phyloP scores from a whole-genome alignment of 1,284 basidiomycete species.

The Crucibulum parvulum region DNA sequence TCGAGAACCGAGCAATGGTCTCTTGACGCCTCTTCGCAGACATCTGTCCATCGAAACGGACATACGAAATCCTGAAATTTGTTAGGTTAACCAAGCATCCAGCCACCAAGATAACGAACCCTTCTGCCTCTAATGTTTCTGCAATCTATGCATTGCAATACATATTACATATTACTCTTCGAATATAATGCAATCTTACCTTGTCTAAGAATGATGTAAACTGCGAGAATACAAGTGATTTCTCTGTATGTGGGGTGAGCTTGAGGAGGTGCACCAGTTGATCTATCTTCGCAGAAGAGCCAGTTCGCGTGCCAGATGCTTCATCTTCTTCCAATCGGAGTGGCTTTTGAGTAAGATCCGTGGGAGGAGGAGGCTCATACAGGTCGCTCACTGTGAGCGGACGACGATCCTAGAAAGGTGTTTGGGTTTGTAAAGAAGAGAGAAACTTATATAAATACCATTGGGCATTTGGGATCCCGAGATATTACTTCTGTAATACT shows the following conservation, averaged over 20 bases:
- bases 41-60: constrained; percentile 86
- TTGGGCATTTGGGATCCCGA: constrained; percentile 79
- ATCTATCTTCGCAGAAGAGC: constrained; percentile 84
- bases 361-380: constrained; percentile 72
- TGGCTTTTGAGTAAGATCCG: constrained; percentile 68
- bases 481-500: constrained; percentile 75
- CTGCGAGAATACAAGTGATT: constrained; percentile 86
- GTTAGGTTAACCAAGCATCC: constrained; percentile 9
- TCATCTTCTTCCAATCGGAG: constrained; percentile 49
- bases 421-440: not conserved
- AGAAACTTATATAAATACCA: constrained; percentile 51
- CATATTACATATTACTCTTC: not conserved
- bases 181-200: constrained; percentile 41
- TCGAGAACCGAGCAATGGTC: constrained; percentile 75
- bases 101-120: constrained; percentile 42
- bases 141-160: constrained; percentile 60
- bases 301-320: constrained; percentile 47
- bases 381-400: constrained; percentile 63
- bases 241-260: constrained; percentile 73
- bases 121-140: constrained; percentile 68
- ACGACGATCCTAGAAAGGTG: constrained; percentile 68
- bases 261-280: constrained; percentile 78
- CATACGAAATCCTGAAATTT: constrained; percentile 68
- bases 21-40: constrained; percentile 80
- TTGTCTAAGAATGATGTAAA: constrained; percentile 87